These are phyloP conservation scores for Trichoderma lentiforme DNA, from an alignment of 2,329 filamentous ascomycete species.

Conservation along the genomic window DNA sequence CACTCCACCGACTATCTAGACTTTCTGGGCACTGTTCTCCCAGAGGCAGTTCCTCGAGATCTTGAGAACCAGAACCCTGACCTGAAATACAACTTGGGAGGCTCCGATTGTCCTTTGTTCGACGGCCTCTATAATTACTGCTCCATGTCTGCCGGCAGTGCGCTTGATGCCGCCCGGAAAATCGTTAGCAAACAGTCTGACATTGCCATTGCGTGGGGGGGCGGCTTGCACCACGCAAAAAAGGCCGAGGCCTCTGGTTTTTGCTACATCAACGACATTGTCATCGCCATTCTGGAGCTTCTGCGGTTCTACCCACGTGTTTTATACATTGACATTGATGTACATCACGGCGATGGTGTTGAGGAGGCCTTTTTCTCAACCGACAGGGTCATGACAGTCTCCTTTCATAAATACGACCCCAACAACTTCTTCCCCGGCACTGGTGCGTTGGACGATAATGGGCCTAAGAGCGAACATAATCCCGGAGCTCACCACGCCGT, in stretches of 20 bases:
- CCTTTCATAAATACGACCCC: conserved; percentile 94
- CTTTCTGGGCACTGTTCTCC: conserved; percentile 72
- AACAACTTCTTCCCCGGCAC: conserved; percentile 84
- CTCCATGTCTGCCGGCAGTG: conserved; percentile 86
- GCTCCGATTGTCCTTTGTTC: conserved; percentile 94
- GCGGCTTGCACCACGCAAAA: conserved; percentile 94
- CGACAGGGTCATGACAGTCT: conserved; percentile 86
- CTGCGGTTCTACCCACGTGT: conserved; percentile 79
- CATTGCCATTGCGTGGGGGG: conserved; percentile 97
- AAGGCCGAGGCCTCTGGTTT: conserved; percentile 92
- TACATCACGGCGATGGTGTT: conserved; percentile 87
- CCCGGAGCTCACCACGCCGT: conserved; percentile 84
- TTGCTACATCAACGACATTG: conserved; percentile 99
- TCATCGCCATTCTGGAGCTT: conserved; percentile 86
- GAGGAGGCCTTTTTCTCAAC: conserved; percentile 89
- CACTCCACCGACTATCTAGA: conserved; percentile 88
- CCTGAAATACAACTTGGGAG: conserved; percentile 77
- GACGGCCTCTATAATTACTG: conserved; percentile 95
- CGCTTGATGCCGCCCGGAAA: conserved; percentile 85
- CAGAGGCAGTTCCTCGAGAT: conserved; percentile 61
- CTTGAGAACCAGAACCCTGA: conserved; percentile 62
- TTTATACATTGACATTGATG: conserved; percentile 91
- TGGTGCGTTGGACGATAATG: conserved; percentile 80
- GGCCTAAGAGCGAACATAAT: conserved; percentile 77
- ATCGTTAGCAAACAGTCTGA: conserved; percentile 83